Conservation (phyloP, 306 rosid genomes). For the Acacia crassicarpa region DNA sequence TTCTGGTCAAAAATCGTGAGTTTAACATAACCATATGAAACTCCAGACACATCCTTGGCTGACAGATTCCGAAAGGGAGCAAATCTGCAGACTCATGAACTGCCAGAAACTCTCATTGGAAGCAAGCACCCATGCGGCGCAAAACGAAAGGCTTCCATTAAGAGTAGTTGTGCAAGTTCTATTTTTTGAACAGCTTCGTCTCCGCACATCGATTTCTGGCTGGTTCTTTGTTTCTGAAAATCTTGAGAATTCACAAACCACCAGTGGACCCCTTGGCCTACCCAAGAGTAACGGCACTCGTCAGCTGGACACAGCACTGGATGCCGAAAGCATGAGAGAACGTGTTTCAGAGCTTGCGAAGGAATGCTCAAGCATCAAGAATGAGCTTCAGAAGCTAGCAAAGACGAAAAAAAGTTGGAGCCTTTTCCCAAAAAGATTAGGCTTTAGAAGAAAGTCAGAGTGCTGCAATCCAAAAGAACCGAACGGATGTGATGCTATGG, state of each 20-base stretch:
- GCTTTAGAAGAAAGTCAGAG: conserved; percentile 57
- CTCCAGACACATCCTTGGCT: conserved; percentile 89
- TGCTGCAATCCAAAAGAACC: conserved; percentile 43
- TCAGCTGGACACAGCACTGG: conserved; percentile 38
- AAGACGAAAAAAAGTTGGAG: conserved; percentile 75
- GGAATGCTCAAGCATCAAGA: conserved; percentile 71
- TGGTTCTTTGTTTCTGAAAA: conserved; percentile 83
- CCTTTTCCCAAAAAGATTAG: conserved; percentile 61
- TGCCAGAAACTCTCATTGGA: conserved; percentile 83
- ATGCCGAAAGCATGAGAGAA: conserved; percentile 56
- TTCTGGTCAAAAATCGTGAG: conserved; percentile 1
- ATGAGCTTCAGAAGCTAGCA: conserved; percentile 60
- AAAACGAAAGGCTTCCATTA: conserved; percentile 81
- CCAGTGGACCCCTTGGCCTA: conserved; percentile 45
- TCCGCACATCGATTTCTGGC: conserved; percentile 80
- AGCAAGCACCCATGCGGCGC: conserved; percentile 88
- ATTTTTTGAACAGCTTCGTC: conserved; percentile 85
- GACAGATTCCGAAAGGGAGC: conserved; percentile 78
- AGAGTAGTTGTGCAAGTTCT: conserved; percentile 81
- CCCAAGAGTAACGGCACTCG: conserved; percentile 36
- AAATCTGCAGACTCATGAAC: conserved; percentile 79
- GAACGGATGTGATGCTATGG: conserved; percentile 28
- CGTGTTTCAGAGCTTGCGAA: conserved; percentile 72
- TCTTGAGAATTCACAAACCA: conserved; percentile 56
- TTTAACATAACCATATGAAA: conserved; percentile 25